Evolutionary conservation across 2,329 filamentous ascomycete species (phyloP), one percentile per base, ranked within the genome.

Genomic region (Cladosporium sp.): DNA sequence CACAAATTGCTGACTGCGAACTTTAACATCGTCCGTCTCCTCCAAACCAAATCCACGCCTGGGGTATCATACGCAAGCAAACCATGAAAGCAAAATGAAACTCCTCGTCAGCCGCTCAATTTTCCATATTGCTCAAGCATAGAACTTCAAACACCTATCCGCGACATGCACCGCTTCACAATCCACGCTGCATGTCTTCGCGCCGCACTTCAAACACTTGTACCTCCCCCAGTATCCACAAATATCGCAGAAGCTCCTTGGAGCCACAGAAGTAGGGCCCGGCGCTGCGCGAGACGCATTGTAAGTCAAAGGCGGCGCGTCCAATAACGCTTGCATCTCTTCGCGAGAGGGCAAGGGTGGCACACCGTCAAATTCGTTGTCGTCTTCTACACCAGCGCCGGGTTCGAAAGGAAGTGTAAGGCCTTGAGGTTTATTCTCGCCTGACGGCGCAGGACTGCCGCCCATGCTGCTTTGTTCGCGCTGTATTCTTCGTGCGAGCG

Each of bases 211-310:
- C 71, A 86, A 81, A 74, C 89, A 93, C 71, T 81, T 82, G 45
- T 90, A 85, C 39, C 85, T 77, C 2, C 89, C 89, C 89, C 89
- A 92, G 73, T 91, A 92, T 13, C 89, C 89, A 68, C 89, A 93
- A 32, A 91, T 84, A 68, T 87, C 87, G 73, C 89, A 93, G 71
- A 92, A 93, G 35, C 77, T 75, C 59, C 88, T 78, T 55, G 74
- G 73, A 47, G 77, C 76, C 9, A 69, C 73, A 15, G 65, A 65
- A 3, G 69, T 57, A 4, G 73, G 66, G 13, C 75, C 73, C 19
- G 77, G 73, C 4, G 70, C 72, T 15, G 70, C 74, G 58, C 75
- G 72, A 44, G 86, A 85, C 64, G 89, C 87, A 48, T 81, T 77
- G 71, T 90, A 92, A 36, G 78, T 84, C 55, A 91, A 73, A 47